Evolutionary conservation across 2,329 filamentous ascomycete species (phyloP).

Genomic region (Diplodia scrobiculata): DNA sequence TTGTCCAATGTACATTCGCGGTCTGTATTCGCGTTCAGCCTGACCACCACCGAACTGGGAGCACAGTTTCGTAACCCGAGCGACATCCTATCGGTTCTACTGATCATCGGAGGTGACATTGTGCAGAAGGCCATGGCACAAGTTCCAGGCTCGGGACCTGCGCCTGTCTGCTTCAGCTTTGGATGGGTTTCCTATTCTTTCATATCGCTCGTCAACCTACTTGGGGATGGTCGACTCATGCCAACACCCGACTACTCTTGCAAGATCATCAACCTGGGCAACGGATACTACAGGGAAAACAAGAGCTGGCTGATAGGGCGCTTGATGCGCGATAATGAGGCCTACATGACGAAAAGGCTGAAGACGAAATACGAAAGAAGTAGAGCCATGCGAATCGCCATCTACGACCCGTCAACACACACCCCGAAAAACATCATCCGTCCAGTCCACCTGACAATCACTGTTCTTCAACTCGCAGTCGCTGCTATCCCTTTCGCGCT

Average conservation of each 20-base stretch:
- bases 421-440: background rate
- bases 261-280: background rate
- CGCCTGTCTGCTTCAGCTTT: background rate
- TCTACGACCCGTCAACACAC: background rate
- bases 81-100: too few species aligned
- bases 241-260: background rate
- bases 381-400: background rate
- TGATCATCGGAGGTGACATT: too few species aligned
- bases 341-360: background rate
- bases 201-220: background rate
- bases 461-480: background rate
- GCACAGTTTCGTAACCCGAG: too few species aligned
- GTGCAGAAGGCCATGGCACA: background rate
- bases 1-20: too few species aligned
- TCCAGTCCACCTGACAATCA: background rate
- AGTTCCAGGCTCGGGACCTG: background rate
- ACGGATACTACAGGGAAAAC: too few species aligned
- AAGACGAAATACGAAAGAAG: background rate
- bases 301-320: background rate
- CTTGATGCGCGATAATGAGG: background rate
- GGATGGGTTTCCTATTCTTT: background rate
- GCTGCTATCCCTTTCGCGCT: background rate
- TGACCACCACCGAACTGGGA: too few species aligned
- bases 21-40: too few species aligned
- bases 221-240: background rate